Conservation (phyloP, 345 rosid species). For the Geranium rotundifolium region DNA sequence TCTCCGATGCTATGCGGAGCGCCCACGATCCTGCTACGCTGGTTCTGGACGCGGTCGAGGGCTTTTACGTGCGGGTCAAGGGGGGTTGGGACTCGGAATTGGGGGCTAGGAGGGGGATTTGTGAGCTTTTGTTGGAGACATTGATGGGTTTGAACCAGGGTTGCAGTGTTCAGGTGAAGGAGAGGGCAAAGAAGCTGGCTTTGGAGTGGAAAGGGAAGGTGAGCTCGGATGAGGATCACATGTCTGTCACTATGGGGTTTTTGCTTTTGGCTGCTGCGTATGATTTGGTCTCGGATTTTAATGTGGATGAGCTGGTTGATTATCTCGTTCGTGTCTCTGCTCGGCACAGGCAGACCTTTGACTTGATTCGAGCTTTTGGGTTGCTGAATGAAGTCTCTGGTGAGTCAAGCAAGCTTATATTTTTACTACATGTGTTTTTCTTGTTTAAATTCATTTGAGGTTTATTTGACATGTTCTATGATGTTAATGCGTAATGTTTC, state of each 20-base stretch:
- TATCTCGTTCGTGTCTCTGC: constrained; percentile 23
- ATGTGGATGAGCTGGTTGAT: constrained; percentile 30
- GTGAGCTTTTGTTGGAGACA: constrained; percentile 43
- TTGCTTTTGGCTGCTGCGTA: constrained; percentile 47
- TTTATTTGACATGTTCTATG: not conserved
- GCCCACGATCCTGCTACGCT: constrained; percentile 39
- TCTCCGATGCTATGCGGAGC: constrained; percentile 24
- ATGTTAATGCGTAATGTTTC: not conserved
- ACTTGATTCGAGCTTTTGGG: constrained; percentile 38
- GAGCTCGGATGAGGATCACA: constrained; percentile 12
- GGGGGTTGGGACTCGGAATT: constrained; percentile 16
- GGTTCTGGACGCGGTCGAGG: constrained; percentile 58
- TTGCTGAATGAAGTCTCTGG: constrained; percentile 37
- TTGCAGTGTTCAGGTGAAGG: constrained; percentile 24
- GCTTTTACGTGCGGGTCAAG: constrained; percentile 18
- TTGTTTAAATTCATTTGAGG: not conserved
- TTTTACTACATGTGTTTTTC: constrained; percentile 5
- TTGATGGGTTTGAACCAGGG: constrained; percentile 24
- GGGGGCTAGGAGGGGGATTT: constrained; percentile 26
- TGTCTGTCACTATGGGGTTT: constrained; percentile 28
- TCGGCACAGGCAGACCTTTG: constrained; percentile 27
- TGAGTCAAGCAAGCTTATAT: constrained; percentile 9
- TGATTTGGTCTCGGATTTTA: constrained; percentile 31
- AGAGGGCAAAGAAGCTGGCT: constrained; percentile 51
- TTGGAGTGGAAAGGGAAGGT: constrained; percentile 44